phyloP scores from a whole-genome alignment of 352 stramenopile species.

The Pythium coloratum region DNA sequence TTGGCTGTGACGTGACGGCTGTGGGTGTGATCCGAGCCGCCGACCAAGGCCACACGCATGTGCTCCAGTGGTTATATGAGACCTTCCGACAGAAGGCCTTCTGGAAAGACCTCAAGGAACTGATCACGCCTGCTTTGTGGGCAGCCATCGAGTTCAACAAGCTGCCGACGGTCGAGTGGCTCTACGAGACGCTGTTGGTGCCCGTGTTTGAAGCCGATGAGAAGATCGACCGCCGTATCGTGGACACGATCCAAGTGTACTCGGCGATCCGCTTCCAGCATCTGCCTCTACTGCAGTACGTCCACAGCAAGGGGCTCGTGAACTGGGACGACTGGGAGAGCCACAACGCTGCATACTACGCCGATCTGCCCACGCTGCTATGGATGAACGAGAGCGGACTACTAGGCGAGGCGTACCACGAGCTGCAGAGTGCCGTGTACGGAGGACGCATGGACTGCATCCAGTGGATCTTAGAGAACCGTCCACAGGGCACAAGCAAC shows the following conservation, averaged over 20 bases:
- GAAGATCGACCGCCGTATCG: constrained; percentile 1
- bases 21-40: constrained; percentile 16
- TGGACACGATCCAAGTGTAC: constrained; percentile 13
- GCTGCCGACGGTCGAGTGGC: constrained; percentile 18
- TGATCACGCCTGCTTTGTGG: constrained; percentile 16
- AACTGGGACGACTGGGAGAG: constrained; percentile 22
- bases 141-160: constrained; percentile 16
- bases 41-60: constrained; percentile 14
- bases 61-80: constrained; percentile 8
- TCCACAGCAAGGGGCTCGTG: constrained; percentile 14
- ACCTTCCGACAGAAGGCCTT: constrained; percentile 17
- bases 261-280: constrained; percentile 4
- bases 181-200: constrained; percentile 26
- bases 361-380: not conserved
- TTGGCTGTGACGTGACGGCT: constrained; percentile 1
- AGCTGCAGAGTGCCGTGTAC: constrained; percentile 20
- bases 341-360: constrained; percentile 21
- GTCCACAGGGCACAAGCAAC: not conserved
- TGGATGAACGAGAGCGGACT: constrained; percentile 13
- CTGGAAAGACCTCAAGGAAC: constrained; percentile 22
- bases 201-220: not conserved
- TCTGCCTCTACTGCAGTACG: constrained; percentile 11
- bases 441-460: constrained; percentile 18
- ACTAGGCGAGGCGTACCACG: constrained; percentile 17
- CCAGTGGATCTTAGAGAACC: constrained; percentile 24